Base-by-base conservation (phyloP, 495 filamentous ascomycete species). In the Penicillium cataractarum region DNA sequence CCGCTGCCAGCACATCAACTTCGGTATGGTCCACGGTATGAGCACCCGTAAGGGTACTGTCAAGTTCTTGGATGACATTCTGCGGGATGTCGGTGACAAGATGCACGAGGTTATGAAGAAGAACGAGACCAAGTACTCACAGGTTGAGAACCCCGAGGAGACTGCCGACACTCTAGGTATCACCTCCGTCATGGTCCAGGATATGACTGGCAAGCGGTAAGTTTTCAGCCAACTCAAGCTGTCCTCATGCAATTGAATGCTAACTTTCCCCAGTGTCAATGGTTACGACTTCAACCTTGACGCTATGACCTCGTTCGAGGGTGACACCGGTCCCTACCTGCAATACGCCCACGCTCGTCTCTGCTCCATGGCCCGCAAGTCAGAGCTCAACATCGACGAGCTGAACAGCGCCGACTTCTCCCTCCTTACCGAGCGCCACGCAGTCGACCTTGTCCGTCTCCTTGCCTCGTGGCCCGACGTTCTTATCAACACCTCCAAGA, bases 21-120 rank as follows among this genome's bases (percentile, higher is more conserved):
- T 92, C 68, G 88, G 87, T 67, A 89, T 90, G 84, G 87, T 89
- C 49, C 78, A 83, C 48, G 87, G 87, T 57, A 89, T 90, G 87
- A 86, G 84, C 61, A 90, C 87, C 17, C 77, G 86, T 44, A 87
- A 87, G 75, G 88, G 88, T 57, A 89, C 86, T 8, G 89, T 87
- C 9, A 88, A 89, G 71, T 89, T 89, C 71, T 76, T 91, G 60
- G 87, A 88, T 60, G 87, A 90, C 69, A 88, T 90, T 54, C 75
- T 92, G 54, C 70, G 77, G 42, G 82, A 88, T 63, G 85, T 87
- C 39, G 82, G 80, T 35, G 87, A 89, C 26, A 85, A 87, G 72
- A 90, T 90, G 86, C 87, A 90, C 75, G 87, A 88, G 58, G 86
- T 89, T 29, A 90, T 90, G 87, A 78, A 76, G 74, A 83, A 76